phyloP scores from a whole-genome alignment of 306 rosid species.

The Dryas octopetala region DNA sequence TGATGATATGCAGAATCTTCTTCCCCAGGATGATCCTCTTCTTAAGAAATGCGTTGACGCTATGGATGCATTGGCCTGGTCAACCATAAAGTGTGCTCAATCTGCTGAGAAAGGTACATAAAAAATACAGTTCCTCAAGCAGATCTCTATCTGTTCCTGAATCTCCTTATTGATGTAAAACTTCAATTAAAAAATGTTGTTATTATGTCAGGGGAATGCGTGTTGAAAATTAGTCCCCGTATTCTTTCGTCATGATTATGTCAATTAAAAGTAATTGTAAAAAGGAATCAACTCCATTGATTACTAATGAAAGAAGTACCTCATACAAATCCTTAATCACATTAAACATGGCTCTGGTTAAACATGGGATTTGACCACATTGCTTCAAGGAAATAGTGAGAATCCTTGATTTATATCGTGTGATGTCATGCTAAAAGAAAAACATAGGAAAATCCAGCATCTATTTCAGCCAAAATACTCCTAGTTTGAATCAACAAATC shows the following conservation, averaged over 20 bases:
- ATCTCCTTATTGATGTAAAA: constrained; percentile 4
- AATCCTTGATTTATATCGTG: neutral
- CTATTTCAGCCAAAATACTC: neutral
- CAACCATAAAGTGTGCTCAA: constrained; percentile 40
- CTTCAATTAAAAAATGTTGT: neutral
- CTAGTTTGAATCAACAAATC: neutral
- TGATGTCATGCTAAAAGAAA: neutral
- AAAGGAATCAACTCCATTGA: neutral
- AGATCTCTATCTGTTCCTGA: neutral
- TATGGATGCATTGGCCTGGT: constrained; percentile 44
- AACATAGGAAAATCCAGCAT: neutral
- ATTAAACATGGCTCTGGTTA: neutral
- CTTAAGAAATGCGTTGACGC: constrained; percentile 46
- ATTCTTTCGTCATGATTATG: neutral
- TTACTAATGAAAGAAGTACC: too few species aligned
- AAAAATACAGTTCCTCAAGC: neutral
- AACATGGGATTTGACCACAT: neutral
- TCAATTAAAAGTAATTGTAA: neutral
- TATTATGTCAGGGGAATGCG: neutral
- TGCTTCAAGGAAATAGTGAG: neutral
- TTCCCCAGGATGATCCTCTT: constrained; percentile 60
- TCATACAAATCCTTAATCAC: neutral
- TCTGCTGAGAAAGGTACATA: constrained; percentile 29
- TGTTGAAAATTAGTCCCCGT: neutral
- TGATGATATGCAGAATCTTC: constrained; percentile 56